These are phyloP conservation scores for Cladophialophora yegresii DNA, from an alignment of 2,329 filamentous ascomycete genomes.

Conservation along the genomic window DNA sequence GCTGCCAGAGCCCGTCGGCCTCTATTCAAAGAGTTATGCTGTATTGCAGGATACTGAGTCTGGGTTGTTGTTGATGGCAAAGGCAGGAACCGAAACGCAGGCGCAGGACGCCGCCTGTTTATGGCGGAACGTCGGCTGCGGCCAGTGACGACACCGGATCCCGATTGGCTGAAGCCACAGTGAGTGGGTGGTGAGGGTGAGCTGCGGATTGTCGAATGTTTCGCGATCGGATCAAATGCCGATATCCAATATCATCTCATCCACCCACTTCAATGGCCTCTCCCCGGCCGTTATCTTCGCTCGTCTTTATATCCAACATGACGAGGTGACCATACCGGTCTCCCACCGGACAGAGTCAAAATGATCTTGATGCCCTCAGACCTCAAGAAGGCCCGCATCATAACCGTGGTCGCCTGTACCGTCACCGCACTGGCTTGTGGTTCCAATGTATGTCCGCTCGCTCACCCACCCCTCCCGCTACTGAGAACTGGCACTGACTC, in stretches of 20 bases:
- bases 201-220: neutral
- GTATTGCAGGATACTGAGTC: conserved; percentile 2
- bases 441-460: conserved; percentile 71
- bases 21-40: neutral
- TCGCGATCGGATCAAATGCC: conserved; percentile 1
- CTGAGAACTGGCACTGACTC: conserved; percentile 14
- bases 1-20: neutral
- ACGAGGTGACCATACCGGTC: conserved; percentile 14
- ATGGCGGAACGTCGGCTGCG: neutral
- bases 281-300: neutral
- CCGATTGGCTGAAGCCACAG: neutral
- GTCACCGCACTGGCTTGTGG: conserved; percentile 84
- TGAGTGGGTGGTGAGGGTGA: neutral
- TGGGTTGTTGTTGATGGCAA: conserved; percentile 10
- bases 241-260: conserved; percentile 6
- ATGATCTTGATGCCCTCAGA: conserved; percentile 24
- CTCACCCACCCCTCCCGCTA: neutral
- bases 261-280: conserved; percentile 3
- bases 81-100: neutral
- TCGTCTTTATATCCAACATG: conserved; percentile 7
- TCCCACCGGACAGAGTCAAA: conserved; percentile 3
- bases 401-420: conserved; percentile 84
- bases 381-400: conserved; percentile 61
- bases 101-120: neutral
- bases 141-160: conserved; percentile 5